Evolutionary conservation across 495 filamentous ascomycete species (phyloP).

Genomic region (Aspergillus leporis): DNA sequence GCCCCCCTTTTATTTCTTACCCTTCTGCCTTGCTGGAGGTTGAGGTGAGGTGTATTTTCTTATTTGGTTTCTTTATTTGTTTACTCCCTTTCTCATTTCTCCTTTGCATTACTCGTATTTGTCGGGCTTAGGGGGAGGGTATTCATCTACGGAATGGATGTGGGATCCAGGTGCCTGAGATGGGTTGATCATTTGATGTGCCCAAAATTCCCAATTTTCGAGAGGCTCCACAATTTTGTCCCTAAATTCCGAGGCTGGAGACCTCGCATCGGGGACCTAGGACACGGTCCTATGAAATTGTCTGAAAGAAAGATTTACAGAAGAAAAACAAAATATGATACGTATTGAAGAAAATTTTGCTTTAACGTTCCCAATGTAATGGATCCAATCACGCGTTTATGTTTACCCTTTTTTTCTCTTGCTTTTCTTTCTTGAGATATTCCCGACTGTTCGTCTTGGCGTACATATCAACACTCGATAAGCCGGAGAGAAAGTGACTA

Average conservation of each 20-base stretch:
- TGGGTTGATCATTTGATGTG: conserved; percentile 9
- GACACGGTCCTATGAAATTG: not conserved
- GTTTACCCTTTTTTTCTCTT: not conserved
- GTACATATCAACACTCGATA: not conserved
- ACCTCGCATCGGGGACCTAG: not conserved
- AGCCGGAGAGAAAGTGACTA: too few relatives aligned
- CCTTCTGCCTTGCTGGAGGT: not conserved
- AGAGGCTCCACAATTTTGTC: conserved; percentile 1
- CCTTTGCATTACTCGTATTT: not conserved
- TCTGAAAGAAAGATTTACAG: not conserved
- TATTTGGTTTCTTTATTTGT: not conserved
- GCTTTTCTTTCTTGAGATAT: not conserved
- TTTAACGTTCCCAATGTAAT: not conserved
- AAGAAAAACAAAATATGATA: not conserved
- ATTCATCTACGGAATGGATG: not conserved
- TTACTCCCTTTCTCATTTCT: not conserved
- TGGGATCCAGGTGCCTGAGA: not conserved
- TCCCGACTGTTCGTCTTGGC: not conserved
- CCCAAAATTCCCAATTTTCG: conserved; percentile 5
- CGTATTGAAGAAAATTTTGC: not conserved
- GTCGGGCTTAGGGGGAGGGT: not conserved
- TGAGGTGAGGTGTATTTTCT: not conserved
- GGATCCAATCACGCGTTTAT: not conserved
- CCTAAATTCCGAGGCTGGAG: conserved; percentile 1
- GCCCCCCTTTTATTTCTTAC: conserved; percentile 3